These are phyloP conservation scores for California macrophylla DNA, from an alignment of 441 rosid species.

Conservation along the genomic window DNA sequence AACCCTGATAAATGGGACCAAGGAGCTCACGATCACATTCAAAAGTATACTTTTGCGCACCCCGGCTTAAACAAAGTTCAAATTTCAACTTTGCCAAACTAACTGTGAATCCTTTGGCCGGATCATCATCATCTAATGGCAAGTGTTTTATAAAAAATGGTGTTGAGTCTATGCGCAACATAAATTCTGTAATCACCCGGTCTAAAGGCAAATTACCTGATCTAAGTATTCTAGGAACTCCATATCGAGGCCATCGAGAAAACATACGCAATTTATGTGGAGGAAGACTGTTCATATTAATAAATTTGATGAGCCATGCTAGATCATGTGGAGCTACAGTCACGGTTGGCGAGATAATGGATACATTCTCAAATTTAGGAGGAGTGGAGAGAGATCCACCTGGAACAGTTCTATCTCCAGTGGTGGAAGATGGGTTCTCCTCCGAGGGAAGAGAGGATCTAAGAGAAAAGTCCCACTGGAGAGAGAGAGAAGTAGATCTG, in stretches of 20 bases:
- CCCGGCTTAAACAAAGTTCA: conserved; percentile 77
- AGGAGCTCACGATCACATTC: conserved; percentile 82
- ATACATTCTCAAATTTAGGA: conserved; percentile 38
- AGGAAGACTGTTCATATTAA: conserved; percentile 75
- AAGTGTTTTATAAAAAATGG: conserved; percentile 64
- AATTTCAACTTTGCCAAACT: conserved; percentile 70
- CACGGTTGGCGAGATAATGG: conserved; percentile 46
- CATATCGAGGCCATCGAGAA: conserved; percentile 94
- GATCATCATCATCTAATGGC: conserved; percentile 85
- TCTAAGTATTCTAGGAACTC: conserved; percentile 64
- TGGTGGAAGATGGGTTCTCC: conserved; percentile 36
- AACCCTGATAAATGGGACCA: conserved; percentile 92
- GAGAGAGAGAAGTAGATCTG: conserved; percentile 88
- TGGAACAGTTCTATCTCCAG: conserved; percentile 26
- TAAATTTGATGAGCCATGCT: conserved; percentile 85
- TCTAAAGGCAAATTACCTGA: conserved; percentile 91
- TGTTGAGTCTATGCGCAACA: conserved; percentile 77
- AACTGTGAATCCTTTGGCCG: conserved; percentile 83
- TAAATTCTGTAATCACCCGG: conserved; percentile 91
- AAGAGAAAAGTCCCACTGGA: conserved; percentile 77
- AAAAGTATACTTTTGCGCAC: conserved; percentile 81
- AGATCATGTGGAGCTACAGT: conserved; percentile 92
- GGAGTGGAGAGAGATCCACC: conserved; percentile 30
- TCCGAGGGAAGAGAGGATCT: conserved; percentile 38
- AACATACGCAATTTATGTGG: conserved; percentile 90